Base-by-base conservation (phyloP, 148 eudicot species). In the Gaultheria prostrata region DNA sequence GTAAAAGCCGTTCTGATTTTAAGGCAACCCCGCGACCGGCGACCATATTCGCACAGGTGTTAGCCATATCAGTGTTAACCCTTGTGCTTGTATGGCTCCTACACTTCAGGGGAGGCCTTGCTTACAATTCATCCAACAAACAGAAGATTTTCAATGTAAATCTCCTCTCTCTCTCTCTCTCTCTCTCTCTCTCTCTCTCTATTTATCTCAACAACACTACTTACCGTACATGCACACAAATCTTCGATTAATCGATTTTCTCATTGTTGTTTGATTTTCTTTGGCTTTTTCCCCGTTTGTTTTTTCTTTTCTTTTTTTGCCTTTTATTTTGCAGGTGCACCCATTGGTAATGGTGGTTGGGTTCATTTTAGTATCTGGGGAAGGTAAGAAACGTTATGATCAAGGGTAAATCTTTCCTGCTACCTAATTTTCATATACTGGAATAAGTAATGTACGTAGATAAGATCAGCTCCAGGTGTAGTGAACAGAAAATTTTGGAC, bases 51-150 rank as follows among this genome's bases (percentile, higher is more conserved):
- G 95, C 91, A 10, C 95, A 93, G 85, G 67, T 91, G 83, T 14
- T 88, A 71, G 89, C 84, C 6, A 86, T 88, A 33, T 86, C 91
- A 17, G 59, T 90, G 18, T 65, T 82, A 2, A 83, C 79, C 50
- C 81, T 93, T 59, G 84, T 90, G 53, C 89, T 91, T 30, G 89
- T 89, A 83, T 93, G 95, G 95, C 88, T 93, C 30, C 83, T 91
- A 33, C 88, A 90, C 82, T 90, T 93, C 84, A 71, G 90, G 35
- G 92, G 85, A 46, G 95, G 95, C 77, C 86, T 93, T 53, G 88
- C 93, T 71, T 91, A 91, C 83, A 87, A 77, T 11, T 88, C 95
- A 35, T 72, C 57, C 8, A 54, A 76, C 50, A 90, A 90, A 80
- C 57, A 69, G 15, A 88, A 90, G 86, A 88, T 91, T 69, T 92